Conservation (phyloP, 2,329 filamentous ascomycete genomes). For the Stemphylium vesicarium region DNA sequence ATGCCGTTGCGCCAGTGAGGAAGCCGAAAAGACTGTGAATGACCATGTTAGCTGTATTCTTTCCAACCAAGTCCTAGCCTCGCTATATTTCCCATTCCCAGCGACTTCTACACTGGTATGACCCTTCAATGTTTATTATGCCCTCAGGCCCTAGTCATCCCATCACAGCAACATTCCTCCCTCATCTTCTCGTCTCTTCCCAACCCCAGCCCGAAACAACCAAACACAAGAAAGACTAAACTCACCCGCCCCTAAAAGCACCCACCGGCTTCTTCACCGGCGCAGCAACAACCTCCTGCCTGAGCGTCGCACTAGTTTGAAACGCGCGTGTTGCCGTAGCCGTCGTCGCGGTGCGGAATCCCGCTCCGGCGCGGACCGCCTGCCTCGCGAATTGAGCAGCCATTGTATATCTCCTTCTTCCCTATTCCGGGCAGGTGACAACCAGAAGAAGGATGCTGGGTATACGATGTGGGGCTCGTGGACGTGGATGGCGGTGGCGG, state of each 20-base stretch:
- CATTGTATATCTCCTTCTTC: conserved; percentile 42
- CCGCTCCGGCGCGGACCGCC: conserved; percentile 45
- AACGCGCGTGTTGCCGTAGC: conserved; percentile 50
- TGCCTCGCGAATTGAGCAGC: conserved; percentile 52
- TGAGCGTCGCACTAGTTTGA: conserved; percentile 48
- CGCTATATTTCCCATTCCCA: no score
- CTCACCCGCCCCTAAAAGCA: conserved; percentile 75
- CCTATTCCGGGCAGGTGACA: neutral
- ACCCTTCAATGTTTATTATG: no score
- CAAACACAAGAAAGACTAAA: neutral
- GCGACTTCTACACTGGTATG: no score
- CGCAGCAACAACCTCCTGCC: conserved; percentile 44
- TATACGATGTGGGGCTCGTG: neutral
- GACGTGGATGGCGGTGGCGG: neutral
- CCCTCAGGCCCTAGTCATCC: no score
- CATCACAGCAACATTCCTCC: no score
- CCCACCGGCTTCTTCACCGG: conserved; percentile 70
- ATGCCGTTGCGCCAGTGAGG: conserved; percentile 79
- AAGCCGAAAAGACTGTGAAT: conserved; percentile 81
- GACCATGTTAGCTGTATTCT: neutral
- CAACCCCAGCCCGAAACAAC: no score
- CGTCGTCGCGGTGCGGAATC: conserved; percentile 25
- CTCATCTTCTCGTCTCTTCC: no score
- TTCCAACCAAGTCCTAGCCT: no score
- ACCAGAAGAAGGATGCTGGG: neutral